These are phyloP conservation scores for Excoecaria cochinchinensis DNA, from an alignment of 345 rosid genomes.

Conservation along the genomic window DNA sequence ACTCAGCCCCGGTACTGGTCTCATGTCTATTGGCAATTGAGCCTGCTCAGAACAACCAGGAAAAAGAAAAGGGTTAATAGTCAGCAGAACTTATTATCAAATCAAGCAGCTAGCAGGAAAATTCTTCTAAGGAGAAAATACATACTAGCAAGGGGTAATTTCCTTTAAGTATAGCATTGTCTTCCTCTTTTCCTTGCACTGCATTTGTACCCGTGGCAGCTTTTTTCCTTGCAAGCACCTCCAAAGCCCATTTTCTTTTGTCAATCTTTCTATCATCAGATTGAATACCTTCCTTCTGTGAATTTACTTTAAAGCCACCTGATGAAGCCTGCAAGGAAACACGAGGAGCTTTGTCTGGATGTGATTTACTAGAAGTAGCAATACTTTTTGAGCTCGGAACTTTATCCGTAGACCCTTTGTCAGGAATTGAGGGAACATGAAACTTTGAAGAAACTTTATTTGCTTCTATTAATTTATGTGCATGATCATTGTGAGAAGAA, in stretches of 20 bases:
- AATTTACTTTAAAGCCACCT: constrained; percentile 36
- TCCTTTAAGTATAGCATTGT: constrained; percentile 61
- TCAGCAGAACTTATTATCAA: constrained; percentile 10
- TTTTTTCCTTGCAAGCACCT: constrained; percentile 90
- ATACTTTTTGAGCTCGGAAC: constrained; percentile 39
- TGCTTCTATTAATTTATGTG: constrained; percentile 37
- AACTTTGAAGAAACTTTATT: constrained; percentile 41
- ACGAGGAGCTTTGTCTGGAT: constrained; percentile 32
- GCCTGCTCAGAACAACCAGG: constrained; percentile 58
- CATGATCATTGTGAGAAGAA: constrained; percentile 30
- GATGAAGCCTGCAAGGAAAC: constrained; percentile 22
- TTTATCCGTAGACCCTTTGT: constrained; percentile 45
- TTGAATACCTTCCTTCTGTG: constrained; percentile 37
- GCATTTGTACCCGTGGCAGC: constrained; percentile 54
- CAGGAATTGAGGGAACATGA: constrained; percentile 31
- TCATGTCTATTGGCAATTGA: constrained; percentile 85
- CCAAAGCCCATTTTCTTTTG: constrained; percentile 92
- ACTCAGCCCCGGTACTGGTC: constrained; percentile 64
- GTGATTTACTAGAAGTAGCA: constrained; percentile 35
- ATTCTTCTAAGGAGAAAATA: neutral
- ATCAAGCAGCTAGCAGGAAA: constrained; percentile 7
- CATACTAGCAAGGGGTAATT: constrained; percentile 83
- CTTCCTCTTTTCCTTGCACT: constrained; percentile 53
- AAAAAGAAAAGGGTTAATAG: constrained; percentile 16
- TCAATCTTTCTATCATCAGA: constrained; percentile 65